Evolutionary conservation across 1,284 basidiomycete genomes (phyloP).

Genomic region (Rhodotorula sp.): DNA sequence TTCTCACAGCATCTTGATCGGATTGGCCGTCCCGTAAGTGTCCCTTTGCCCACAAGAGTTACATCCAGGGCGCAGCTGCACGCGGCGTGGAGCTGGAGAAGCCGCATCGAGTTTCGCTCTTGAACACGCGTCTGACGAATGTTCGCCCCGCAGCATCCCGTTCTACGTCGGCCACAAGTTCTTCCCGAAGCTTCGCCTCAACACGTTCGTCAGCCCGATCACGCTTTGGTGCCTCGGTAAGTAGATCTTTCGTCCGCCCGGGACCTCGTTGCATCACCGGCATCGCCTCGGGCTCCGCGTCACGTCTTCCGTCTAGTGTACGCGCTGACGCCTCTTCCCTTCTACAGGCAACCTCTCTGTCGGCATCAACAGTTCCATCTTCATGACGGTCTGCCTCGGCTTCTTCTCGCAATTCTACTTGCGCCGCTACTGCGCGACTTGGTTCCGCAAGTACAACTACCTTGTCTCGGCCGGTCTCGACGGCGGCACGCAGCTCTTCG

Average conservation of each 20-base stretch:
- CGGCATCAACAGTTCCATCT: constrained; percentile 41
- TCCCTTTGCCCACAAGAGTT: not conserved
- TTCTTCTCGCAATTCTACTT: constrained; percentile 32
- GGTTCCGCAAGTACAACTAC: constrained; percentile 36
- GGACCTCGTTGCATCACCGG: no score
- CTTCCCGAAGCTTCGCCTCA: constrained; percentile 52
- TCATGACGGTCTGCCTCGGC: constrained; percentile 24
- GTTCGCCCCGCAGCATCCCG: constrained; percentile 49
- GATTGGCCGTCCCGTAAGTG: constrained; percentile 53
- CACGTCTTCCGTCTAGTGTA: no score
- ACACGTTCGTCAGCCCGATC: constrained; percentile 39
- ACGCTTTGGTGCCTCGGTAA: constrained; percentile 35
- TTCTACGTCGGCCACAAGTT: constrained; percentile 58
- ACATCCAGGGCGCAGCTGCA: constrained; percentile 43
- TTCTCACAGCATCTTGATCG: constrained; percentile 47
- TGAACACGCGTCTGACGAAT: no score
- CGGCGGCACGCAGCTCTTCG: constrained; percentile 40
- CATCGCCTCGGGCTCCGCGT: no score
- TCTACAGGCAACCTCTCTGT: constrained; percentile 25
- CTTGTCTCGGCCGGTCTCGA: constrained; percentile 43
- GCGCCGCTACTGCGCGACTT: constrained; percentile 32
- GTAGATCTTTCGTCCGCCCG: no score
- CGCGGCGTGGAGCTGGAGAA: no score
- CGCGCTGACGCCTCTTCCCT: no score
- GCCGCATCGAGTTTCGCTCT: no score